These are phyloP conservation scores for Schizophyllum amplum DNA, from an alignment of 1,284 basidiomycete genomes.

Conservation along the genomic window DNA sequence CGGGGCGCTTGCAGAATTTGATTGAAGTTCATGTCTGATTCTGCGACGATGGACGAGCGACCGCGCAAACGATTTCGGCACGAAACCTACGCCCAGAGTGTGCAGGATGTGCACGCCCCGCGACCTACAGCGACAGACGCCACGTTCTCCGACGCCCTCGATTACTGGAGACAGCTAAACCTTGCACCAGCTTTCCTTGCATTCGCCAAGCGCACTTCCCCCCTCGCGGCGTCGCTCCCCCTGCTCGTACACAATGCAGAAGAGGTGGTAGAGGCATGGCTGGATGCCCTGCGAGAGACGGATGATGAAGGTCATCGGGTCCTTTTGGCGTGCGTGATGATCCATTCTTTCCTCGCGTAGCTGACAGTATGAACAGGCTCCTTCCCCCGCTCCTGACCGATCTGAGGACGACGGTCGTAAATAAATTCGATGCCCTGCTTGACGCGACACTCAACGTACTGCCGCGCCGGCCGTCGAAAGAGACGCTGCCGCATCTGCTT, in stretches of 20 bases:
- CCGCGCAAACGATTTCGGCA: constrained; percentile 33
- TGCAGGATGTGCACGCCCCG: constrained; percentile 67
- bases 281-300: constrained; percentile 40
- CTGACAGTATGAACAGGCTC: constrained; percentile 34
- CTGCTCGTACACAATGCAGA: constrained; percentile 76
- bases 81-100: constrained; percentile 59
- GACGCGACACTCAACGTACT: constrained; percentile 49
- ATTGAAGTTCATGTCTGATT: too few relatives aligned
- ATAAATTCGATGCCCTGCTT: constrained; percentile 49
- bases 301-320: constrained; percentile 65
- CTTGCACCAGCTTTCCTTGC: constrained; percentile 69
- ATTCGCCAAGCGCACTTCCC: constrained; percentile 54
- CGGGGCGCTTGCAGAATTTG: too few relatives aligned
- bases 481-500: constrained; percentile 55
- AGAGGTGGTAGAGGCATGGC: constrained; percentile 58
- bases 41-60: too few relatives aligned
- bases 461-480: constrained; percentile 44
- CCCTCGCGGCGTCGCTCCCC: constrained; percentile 70
- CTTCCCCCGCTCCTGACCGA: constrained; percentile 71
- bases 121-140: constrained; percentile 52
- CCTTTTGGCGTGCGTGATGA: constrained; percentile 58
- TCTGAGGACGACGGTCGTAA: constrained; percentile 60
- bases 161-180: constrained; percentile 74
- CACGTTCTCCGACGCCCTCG: constrained; percentile 52
- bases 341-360: background rate